Conservation (phyloP, 441 rosid species). For the Melastoma candidum region DNA sequence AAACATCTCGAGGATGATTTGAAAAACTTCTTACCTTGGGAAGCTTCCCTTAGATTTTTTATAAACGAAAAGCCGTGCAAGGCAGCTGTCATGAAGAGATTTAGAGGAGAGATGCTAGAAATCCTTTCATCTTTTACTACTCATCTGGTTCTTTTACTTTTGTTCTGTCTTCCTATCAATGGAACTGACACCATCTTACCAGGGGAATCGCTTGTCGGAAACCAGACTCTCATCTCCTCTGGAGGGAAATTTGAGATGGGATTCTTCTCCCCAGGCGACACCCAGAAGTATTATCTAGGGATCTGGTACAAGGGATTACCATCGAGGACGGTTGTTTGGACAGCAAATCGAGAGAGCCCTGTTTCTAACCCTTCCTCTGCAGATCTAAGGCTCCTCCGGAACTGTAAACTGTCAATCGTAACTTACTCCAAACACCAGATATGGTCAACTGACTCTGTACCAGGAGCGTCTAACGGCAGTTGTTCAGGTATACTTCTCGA, state of each 20-base stretch:
- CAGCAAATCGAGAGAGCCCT: conserved; percentile 14
- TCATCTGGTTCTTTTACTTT: neutral
- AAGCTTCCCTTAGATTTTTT: too few relatives aligned
- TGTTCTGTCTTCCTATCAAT: neutral
- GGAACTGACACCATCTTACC: conserved; percentile 13
- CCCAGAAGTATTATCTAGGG: conserved; percentile 11
- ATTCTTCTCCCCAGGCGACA: conserved; percentile 18
- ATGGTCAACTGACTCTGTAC: conserved; percentile 11
- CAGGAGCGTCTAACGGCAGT: conserved; percentile 7
- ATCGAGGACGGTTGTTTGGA: conserved; percentile 15
- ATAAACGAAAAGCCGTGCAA: too few relatives aligned
- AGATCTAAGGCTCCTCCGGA: conserved; percentile 10
- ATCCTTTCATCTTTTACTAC: conserved; percentile 1
- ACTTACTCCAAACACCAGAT: conserved; percentile 3
- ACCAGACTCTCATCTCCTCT: conserved; percentile 10
- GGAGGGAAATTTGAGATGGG: conserved; percentile 21
- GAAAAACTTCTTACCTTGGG: too few relatives aligned
- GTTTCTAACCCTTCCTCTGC: conserved; percentile 7
- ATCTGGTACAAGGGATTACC: conserved; percentile 18
- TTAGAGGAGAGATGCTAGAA: neutral
- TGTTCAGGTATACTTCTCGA: conserved; percentile 16
- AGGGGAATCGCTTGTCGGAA: conserved; percentile 18
- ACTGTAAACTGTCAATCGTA: conserved; percentile 13
- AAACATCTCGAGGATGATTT: too few relatives aligned
- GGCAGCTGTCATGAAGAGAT: too few relatives aligned